These are phyloP conservation scores for Neofusicoccum kwambonambiense DNA, from an alignment of 2,329 filamentous ascomycete species.

Conservation along the genomic window DNA sequence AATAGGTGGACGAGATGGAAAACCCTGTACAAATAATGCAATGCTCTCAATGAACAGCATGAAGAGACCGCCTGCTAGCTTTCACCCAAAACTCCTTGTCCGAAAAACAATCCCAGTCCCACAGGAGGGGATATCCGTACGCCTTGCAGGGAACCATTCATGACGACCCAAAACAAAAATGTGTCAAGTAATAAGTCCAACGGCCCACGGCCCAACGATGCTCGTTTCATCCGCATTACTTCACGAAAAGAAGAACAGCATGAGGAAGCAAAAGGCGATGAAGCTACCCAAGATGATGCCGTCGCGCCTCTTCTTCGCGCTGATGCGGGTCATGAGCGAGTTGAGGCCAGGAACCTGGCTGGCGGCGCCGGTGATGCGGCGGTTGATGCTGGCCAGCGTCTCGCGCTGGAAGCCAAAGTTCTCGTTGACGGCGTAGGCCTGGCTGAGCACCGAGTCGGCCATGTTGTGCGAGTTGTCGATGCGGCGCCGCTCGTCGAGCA, in stretches of 20 bases:
- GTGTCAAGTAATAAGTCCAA: slow-evolving; percentile 23
- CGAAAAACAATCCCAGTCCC: background rate
- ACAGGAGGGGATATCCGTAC: slow-evolving; percentile 8
- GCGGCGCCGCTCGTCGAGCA: slow-evolving; percentile 83
- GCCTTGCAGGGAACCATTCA: slow-evolving; percentile 5
- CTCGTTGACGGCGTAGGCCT: slow-evolving; percentile 96
- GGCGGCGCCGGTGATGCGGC: slow-evolving; percentile 84
- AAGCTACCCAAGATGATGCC: slow-evolving; percentile 90
- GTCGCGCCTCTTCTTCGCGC: slow-evolving; percentile 90
- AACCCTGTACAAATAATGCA: slow-evolving; percentile 30
- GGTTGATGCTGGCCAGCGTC: slow-evolving; percentile 82
- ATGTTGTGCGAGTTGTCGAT: slow-evolving; percentile 89
- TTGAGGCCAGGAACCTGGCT: slow-evolving; percentile 93
- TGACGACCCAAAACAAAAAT: background rate
- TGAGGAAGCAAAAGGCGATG: slow-evolving; percentile 85
- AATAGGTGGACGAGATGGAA: slow-evolving; percentile 18
- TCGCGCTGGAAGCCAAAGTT: slow-evolving; percentile 85
- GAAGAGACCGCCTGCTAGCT: background rate
- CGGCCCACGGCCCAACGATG: slow-evolving; percentile 18
- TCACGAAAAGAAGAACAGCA: slow-evolving; percentile 64
- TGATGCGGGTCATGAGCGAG: slow-evolving; percentile 85
- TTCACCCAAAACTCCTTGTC: slow-evolving; percentile 1
- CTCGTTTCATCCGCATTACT: slow-evolving; percentile 23
- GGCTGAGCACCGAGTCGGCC: slow-evolving; percentile 85
- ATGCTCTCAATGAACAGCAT: background rate